Evolutionary conservation across 805 yeast genomes (phyloP).

Genomic region (Candida oleophila): DNA sequence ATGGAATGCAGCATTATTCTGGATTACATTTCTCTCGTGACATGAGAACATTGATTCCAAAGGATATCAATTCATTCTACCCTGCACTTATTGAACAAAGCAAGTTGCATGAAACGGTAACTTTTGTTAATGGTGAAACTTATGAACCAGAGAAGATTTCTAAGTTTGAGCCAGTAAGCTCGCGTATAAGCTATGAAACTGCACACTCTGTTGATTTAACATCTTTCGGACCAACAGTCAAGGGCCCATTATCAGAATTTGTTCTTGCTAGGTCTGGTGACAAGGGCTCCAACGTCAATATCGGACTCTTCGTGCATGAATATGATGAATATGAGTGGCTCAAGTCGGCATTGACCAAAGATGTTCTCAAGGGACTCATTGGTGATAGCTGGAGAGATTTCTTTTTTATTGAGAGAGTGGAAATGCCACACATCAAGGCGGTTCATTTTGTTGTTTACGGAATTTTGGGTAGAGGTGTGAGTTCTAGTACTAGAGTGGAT

Average conservation of each 20-base stretch:
- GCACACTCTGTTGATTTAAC: constrained; percentile 7
- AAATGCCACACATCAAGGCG: constrained; percentile 13
- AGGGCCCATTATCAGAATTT: constrained; percentile 7
- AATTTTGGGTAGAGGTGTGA: constrained; percentile 15
- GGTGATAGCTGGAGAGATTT: constrained; percentile 14
- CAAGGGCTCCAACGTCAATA: constrained; percentile 13
- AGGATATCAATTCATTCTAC: constrained; percentile 9
- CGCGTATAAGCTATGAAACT: constrained; percentile 11
- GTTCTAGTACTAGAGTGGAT: constrained; percentile 13
- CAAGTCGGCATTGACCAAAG: constrained; percentile 8
- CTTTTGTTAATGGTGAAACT: constrained; percentile 1
- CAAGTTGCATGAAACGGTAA: constrained; percentile 10
- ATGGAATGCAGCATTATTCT: constrained; percentile 11
- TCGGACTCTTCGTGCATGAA: constrained; percentile 15
- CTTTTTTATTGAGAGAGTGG: constrained; percentile 14
- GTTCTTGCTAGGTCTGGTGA: constrained; percentile 17
- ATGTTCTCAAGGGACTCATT: constrained; percentile 8
- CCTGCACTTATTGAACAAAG: constrained; percentile 11
- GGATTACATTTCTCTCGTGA: constrained; percentile 1
- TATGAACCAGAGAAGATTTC: constrained; percentile 6
- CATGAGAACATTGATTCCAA: not conserved
- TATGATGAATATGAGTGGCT: constrained; percentile 16
- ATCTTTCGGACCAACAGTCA: constrained; percentile 12
- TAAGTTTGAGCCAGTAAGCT: constrained; percentile 1
- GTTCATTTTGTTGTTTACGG: constrained; percentile 18